Base-by-base conservation (phyloP, 805 yeast genomes). In the Dipodascopsis uninucleata region DNA sequence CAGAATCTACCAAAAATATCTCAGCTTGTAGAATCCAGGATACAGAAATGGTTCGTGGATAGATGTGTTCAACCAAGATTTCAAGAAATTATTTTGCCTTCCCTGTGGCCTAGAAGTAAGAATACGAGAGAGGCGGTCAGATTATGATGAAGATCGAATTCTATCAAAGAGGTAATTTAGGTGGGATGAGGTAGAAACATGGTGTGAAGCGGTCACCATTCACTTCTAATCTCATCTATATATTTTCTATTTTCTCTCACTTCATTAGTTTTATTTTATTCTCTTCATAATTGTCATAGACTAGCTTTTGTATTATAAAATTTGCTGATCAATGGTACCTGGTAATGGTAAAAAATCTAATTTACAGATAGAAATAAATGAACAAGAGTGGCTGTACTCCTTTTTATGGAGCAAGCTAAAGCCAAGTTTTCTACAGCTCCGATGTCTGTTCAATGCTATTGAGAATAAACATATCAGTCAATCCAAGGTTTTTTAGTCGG, bases 1-100 rank as follows among this genome's bases (percentile, higher is more conserved):
- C 95, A 89, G 64, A 87, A 93, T 58, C 85, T 93, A 12, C 98
- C 99, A 5, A 88, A 93, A 59, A 79, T 93, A 29, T 79, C 95
- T 7, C 81, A 85, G 46, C 68, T 93, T 32, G 80, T 93, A 31
- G 97, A 93, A 61, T 78, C 78, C 46, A 81, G 82, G 49, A 73
- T 93, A 31, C 74, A 93, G 52, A 80, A 80, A 43, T 88, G 96
- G 95, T 89, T 93, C 60, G 80, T 81, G 14, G 97, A 90, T 57
- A 72, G 96, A 51, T 87, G 96, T 61, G 93, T 93, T 9, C 94
- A 87, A 55, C 99, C 99, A 1, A 74, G 95, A 56, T 90, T 82
- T 58, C 96, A 89, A 62, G 82, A 86, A 38, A 79, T 93, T 24
- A 75, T 75, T 58, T 65, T 93, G 25, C 98, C 97, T 2, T 82